These are phyloP conservation scores for Haberlea rhodopensis DNA, from an alignment of 257 asterid species.

Conservation along the genomic window DNA sequence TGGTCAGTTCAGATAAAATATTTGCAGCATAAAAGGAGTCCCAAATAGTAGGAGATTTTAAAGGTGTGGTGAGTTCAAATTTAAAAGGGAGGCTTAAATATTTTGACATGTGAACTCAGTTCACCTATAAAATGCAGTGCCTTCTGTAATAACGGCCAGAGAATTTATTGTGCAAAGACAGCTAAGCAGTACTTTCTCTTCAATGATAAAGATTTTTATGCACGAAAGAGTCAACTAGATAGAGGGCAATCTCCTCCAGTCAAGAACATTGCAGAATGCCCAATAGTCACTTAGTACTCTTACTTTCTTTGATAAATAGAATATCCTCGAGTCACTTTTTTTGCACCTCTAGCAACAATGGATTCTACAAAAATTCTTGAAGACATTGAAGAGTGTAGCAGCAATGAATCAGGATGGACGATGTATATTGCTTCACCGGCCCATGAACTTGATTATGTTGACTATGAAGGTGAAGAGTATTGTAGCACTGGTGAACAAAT, in stretches of 20 bases:
- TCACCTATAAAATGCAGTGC: conserved; percentile 45
- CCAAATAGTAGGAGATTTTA: conserved; percentile 17
- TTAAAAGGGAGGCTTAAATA: conserved; percentile 30
- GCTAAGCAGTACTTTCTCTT: conserved; percentile 47
- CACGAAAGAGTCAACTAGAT: conserved; percentile 39
- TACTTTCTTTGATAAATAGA: conserved; percentile 20
- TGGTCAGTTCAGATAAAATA: too few species aligned
- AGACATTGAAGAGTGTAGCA: conserved; percentile 72
- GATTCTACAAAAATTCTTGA: conserved; percentile 50
- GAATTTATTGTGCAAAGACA: conserved; percentile 55
- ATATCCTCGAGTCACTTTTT: conserved; percentile 8
- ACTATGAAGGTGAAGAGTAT: conserved; percentile 30
- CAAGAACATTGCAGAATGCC: conserved; percentile 31
- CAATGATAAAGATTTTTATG: conserved; percentile 38
- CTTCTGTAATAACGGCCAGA: conserved; percentile 55
- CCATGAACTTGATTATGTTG: conserved; percentile 26
- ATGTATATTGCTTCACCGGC: conserved; percentile 63
- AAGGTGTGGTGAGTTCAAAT: conserved; percentile 38
- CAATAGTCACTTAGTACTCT: conserved; percentile 26
- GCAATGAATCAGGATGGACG: conserved; percentile 96
- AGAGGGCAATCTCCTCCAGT: conserved; percentile 35
- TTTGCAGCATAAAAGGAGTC: too few species aligned
- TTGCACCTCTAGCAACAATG: conserved; percentile 35
- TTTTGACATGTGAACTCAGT: conserved; percentile 33
- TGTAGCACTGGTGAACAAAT: conserved; percentile 15